These are phyloP conservation scores for Sugiyamaella grinbergsii DNA, from an alignment of 1,139 yeast genomes.

Conservation along the genomic window DNA sequence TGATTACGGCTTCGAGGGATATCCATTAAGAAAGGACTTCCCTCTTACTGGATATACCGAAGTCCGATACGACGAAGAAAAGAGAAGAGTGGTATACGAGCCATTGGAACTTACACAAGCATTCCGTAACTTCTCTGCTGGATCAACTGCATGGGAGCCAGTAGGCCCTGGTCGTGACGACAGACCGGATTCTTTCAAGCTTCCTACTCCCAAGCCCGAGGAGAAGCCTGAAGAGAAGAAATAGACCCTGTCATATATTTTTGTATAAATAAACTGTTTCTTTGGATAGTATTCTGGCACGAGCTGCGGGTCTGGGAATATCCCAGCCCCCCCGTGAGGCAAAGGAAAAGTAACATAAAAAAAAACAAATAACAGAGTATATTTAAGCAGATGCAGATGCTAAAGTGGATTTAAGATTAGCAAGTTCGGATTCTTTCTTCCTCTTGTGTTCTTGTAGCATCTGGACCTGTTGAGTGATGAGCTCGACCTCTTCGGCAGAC, in stretches of 20 bases:
- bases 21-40: slow-evolving; percentile 89
- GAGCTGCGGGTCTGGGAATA: slow-evolving; percentile 14
- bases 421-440: slow-evolving; percentile 55
- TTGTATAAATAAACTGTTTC: not conserved
- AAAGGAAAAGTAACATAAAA: too few relatives aligned
- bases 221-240: slow-evolving; percentile 42
- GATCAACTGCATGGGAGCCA: slow-evolving; percentile 89
- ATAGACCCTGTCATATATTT: slow-evolving; percentile 23
- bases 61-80: slow-evolving; percentile 87
- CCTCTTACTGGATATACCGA: slow-evolving; percentile 91
- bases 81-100: slow-evolving; percentile 85
- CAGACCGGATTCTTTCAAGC: slow-evolving; percentile 77
- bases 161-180: slow-evolving; percentile 85
- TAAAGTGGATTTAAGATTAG: slow-evolving; percentile 50
- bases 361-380: too few relatives aligned
- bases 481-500: slow-evolving; percentile 55
- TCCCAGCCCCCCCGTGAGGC: slow-evolving; percentile 20
- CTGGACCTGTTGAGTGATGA: slow-evolving; percentile 65
- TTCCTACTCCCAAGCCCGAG: slow-evolving; percentile 82
- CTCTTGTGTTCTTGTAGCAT: slow-evolving; percentile 60
- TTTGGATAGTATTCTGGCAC: too few relatives aligned
- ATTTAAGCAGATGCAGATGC: slow-evolving; percentile 26
- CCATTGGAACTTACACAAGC: slow-evolving; percentile 91
- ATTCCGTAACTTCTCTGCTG: slow-evolving; percentile 86
- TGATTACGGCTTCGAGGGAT: slow-evolving; percentile 91